Conservation (phyloP, 169 alveolate genomes). For the Eimeria praecox region DNA sequence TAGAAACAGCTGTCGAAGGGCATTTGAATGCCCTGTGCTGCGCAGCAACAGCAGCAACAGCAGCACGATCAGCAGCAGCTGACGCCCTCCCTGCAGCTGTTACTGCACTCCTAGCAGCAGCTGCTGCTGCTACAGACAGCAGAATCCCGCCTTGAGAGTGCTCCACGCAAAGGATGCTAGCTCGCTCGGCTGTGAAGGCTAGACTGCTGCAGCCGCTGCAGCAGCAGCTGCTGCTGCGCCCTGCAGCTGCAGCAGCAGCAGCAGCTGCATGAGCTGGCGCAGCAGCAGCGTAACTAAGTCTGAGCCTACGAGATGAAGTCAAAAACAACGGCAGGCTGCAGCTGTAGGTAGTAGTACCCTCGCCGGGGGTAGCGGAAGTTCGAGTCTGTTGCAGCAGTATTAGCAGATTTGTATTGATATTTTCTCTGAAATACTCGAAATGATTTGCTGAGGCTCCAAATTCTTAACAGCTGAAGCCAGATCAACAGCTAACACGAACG, state of each 20-base stretch:
- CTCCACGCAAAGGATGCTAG: neutral
- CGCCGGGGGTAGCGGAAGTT: too few species aligned
- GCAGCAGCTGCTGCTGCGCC: conserved; percentile 55
- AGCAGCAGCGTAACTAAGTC: neutral
- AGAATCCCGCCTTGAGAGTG: neutral
- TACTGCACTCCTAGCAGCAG: neutral
- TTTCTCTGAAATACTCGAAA: neutral
- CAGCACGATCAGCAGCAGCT: conserved; percentile 1
- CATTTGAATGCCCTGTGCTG: conserved; percentile 42
- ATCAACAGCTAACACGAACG: neutral
- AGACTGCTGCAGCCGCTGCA: conserved; percentile 70
- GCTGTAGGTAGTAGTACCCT: too few species aligned
- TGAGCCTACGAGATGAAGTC: neutral
- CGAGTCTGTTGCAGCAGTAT: too few species aligned
- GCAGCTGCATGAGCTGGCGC: conserved; percentile 38
- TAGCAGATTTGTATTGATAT: neutral
- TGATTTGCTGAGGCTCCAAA: neutral
- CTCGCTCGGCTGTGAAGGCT: neutral
- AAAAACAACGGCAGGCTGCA: neutral
- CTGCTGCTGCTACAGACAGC: conserved; percentile 20
- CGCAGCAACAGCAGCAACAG: conserved; percentile 1
- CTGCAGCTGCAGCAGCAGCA: conserved; percentile 40
- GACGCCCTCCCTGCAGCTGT: too few species aligned
- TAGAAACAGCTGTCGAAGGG: neutral
- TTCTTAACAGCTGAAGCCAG: neutral